These are phyloP conservation scores for Carex kokanica DNA, from an alignment of 176 grass and related monocot species.

Conservation along the genomic window DNA sequence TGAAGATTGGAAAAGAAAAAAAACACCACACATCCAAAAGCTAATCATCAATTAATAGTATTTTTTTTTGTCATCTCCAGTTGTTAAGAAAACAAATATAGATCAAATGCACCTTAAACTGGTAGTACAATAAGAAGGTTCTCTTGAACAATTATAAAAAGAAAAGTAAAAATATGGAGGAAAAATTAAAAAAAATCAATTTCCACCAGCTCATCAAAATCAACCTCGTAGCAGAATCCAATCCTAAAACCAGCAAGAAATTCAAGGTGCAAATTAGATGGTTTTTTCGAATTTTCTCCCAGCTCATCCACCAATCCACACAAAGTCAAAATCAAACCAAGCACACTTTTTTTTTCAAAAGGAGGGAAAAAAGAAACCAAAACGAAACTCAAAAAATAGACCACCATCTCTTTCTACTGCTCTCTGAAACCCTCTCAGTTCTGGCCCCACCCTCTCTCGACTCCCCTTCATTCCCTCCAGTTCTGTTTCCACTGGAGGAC, in stretches of 20 bases:
- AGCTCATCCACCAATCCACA: neutral
- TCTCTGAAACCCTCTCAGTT: conserved; percentile 21
- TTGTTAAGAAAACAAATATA: neutral
- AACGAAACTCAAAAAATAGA: conserved; percentile 55
- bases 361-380: neutral
- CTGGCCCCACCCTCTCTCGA: conserved; percentile 16
- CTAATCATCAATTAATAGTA: no score
- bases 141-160: neutral
- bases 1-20: no score
- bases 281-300: neutral
- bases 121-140: neutral
- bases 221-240: neutral
- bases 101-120: neutral
- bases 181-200: neutral
- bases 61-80: neutral
- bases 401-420: conserved; percentile 77
- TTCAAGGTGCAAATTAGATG: neutral
- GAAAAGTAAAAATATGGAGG: neutral
- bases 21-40: no score
- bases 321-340: neutral
- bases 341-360: neutral
- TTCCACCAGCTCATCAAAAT: neutral
- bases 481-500: neutral
- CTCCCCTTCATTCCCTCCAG: neutral
- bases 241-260: neutral